A percentile compares a stretch with the other conserved stretches of the same genome.
These are phyloP conservation scores for Blastomyces emzantsi DNA, from an alignment of 2,329 filamentous ascomycete genomes.

Conservation along the genomic window DNA sequence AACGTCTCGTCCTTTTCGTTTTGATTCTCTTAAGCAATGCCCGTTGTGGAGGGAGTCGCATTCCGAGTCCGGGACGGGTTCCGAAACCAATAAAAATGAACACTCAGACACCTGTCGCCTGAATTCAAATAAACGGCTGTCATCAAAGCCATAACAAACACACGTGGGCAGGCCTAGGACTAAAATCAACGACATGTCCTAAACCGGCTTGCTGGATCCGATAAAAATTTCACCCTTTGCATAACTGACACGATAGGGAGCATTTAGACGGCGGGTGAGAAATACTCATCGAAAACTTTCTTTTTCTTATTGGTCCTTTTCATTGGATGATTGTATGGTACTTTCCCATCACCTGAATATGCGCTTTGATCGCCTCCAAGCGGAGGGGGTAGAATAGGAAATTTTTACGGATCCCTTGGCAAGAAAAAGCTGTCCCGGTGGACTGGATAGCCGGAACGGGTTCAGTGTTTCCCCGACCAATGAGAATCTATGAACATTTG, in stretches of 20 bases:
- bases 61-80: not conserved
- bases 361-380: slow-evolving; percentile 1
- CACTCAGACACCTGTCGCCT: not conserved
- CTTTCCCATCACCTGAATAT: slow-evolving; percentile 3
- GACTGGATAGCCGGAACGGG: slow-evolving; percentile 4
- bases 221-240: not conserved
- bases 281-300: not conserved
- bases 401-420: slow-evolving; percentile 2
- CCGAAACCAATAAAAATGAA: not conserved
- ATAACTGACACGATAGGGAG: not conserved
- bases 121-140: not conserved
- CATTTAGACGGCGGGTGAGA: not conserved
- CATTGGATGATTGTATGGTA: not conserved
- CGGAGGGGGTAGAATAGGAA: not conserved
- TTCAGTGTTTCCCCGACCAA: not conserved
- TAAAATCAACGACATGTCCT: not conserved
- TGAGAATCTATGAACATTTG: not conserved
- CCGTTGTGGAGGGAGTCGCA: not conserved
- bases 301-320: not conserved
- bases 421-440: not conserved
- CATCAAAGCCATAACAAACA: not conserved
- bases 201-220: not conserved
- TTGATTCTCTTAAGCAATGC: not conserved
- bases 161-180: not conserved
- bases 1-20: not conserved